Evolutionary conservation across 2,329 filamentous ascomycete genomes (phyloP), one percentile per base, ranked within the genome.

Genomic region (Alternaria longipes): DNA sequence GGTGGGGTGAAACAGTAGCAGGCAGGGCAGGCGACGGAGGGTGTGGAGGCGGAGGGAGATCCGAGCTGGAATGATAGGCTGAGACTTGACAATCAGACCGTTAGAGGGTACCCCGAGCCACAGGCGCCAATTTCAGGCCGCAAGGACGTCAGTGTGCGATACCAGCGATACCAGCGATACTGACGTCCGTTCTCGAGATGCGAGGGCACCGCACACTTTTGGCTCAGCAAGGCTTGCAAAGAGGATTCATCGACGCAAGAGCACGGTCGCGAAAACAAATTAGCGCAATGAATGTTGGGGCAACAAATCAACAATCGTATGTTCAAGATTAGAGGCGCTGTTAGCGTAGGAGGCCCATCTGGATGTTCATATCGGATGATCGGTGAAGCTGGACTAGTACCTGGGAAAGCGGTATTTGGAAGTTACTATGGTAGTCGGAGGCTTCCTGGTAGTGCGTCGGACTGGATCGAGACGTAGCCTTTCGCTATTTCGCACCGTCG

Each of bases 261-360:
- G 60, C 60, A 62, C 60, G 60, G 56, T 47, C 51, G 56, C 60
- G 44, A 55, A 59, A 60, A 50, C 54, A 46, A 55, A 59, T 59
- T 59, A 62, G 56, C 56, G 50, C 59, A 34, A 41, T 40, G 45
- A 52, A 59, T 54, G 51, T n/a, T 16, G 56, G 56, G 40, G 32
- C 55, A 51, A 54, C 60, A 59, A 62, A 62, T 62, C 56, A 62
- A 34, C 41, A 46, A 56, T 40, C 45, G 28, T 49, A 24, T 38
- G 45, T 34, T 40, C 51, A 55, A 52, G 30, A 46, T 44, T 38
- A 34, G 47, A 51, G 40, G 46, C 41, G 54, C 34, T 56, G 44
- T 51, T 46, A 52, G 57, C 45, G 38, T 54, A 50, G 45, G 52
- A 52, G 45, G 45, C 57, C 45, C 52, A 16, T 45, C 57, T 51